phyloP scores from a whole-genome alignment of 805 yeast genomes.

The Sporopachydermia lactativora region DNA sequence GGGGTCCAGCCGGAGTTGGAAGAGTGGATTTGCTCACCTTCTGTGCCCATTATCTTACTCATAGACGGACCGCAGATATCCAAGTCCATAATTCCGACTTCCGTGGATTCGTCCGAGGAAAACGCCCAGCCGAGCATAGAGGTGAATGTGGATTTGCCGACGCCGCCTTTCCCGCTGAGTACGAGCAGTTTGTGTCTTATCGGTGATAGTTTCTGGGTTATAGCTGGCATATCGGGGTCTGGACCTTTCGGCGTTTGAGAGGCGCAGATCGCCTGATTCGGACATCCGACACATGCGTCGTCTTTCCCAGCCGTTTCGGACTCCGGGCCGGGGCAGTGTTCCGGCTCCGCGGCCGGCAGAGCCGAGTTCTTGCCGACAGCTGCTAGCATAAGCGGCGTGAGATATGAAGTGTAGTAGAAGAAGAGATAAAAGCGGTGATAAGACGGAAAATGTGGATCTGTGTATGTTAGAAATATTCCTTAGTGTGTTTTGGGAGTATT shows the following conservation, averaged over 20 bases:
- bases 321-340: conserved; percentile 98
- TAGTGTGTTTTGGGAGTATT: no score
- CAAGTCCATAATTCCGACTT: conserved; percentile 92
- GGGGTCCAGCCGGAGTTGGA: conserved; percentile 95
- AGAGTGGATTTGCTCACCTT: conserved; percentile 72
- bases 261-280: conserved; percentile 83
- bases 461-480: no score
- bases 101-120: conserved; percentile 57
- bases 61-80: conserved; percentile 97
- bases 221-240: conserved; percentile 79
- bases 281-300: conserved; percentile 91
- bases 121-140: conserved; percentile 95
- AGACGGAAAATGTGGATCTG: no score
- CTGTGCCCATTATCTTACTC: conserved; percentile 89
- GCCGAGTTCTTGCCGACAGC: conserved; percentile 7
- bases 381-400: neutral
- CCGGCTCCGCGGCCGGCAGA: conserved; percentile 69
- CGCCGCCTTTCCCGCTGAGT: conserved; percentile 74
- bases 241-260: conserved; percentile 80
- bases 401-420: no score
- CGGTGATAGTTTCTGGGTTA: conserved; percentile 48
- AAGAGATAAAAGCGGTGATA: no score
- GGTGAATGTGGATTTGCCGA: conserved; percentile 93
- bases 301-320: conserved; percentile 87
- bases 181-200: conserved; percentile 69